phyloP scores from a whole-genome alignment of 2,329 filamentous ascomycete species.

The Mollisia scopiformis region DNA sequence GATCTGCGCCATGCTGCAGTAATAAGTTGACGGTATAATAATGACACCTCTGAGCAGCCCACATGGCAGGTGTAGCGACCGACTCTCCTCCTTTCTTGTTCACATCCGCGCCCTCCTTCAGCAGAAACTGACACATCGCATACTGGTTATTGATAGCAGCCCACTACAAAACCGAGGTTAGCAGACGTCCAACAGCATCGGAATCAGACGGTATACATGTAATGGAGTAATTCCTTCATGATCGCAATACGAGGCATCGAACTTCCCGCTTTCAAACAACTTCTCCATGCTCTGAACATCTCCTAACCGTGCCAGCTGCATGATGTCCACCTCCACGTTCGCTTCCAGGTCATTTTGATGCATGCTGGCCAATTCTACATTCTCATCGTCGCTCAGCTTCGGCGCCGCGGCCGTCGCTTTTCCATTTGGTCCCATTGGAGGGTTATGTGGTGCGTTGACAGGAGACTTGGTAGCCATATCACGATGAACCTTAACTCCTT shows the following conservation, averaged over 20 bases:
- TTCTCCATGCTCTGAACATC: conserved; percentile 87
- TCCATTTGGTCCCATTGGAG: conserved; percentile 55
- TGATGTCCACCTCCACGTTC: conserved; percentile 74
- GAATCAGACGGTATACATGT: conserved; percentile 66
- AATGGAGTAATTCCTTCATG: conserved; percentile 94
- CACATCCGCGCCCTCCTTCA: conserved; percentile 78
- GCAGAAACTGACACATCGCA: conserved; percentile 93
- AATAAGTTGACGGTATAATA: conserved; percentile 96
- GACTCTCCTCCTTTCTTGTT: conserved; percentile 97
- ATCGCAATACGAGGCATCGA: conserved; percentile 81
- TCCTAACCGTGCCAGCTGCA: conserved; percentile 90
- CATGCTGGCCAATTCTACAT: conserved; percentile 40
- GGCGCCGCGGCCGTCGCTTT: conserved; percentile 57
- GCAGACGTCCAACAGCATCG: background rate
- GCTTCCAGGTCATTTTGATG: conserved; percentile 24
- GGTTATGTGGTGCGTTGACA: conserved; percentile 23
- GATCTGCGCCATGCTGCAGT: conserved; percentile 88
- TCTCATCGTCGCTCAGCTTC: conserved; percentile 50
- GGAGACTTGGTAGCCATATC: conserved; percentile 29
- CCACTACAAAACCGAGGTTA: conserved; percentile 64
- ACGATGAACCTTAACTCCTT: background rate
- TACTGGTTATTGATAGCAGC: conserved; percentile 99
- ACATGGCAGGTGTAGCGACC: conserved; percentile 90
- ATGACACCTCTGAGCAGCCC: conserved; percentile 95
- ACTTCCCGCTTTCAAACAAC: conserved; percentile 82